Base-by-base conservation (phyloP, 2,329 filamentous ascomycete genomes). In the Lecanoromycetidae sp. region DNA sequence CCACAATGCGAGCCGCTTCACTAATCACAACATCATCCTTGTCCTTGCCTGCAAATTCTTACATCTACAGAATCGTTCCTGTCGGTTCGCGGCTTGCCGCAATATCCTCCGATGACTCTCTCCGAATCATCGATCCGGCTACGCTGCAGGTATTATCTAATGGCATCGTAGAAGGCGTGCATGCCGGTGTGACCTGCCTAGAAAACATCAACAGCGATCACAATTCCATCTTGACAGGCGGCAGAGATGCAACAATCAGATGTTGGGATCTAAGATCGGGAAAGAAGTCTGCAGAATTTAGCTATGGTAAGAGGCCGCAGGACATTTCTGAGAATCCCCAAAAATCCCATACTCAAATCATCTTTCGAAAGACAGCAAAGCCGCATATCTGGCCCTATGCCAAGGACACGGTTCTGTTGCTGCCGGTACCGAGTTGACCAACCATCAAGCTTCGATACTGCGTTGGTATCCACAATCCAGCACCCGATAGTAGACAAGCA, bases 401-500 rank as follows among this genome's bases (percentile, higher is more conserved):
- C 72, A 62, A 4, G 58, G 59, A 30, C 64, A 65, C 10, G 67
- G 72, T 49, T 66, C 66, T 38, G 58, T 79, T 34, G 75, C 71
- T 41, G 70, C 72, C 7, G 76, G 76, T 2, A 76, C 73, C 1
- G 76, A 80, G 55, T 64, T 75, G 15, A 64, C 58, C 19, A 63
- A 64, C 15, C 63, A 60, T 3, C 65, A 68, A 51, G 66, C 67
- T 4, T 55, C 63, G 38, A 63, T 70, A 36, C 55, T 61, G 38
- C 61, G 68, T 51, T 70, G 67, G 67, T 69, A 64, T 43, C 17
- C 22, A 3, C 22, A 36, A 29, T 27, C 9, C 13, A 4, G 1
- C 7, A 23, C 15, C 32, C 19, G n/a, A 26, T 52, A 52, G 27
- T 17, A 12, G 9, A 37, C 22, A 15, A 15, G 13, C 15, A 30